These are phyloP conservation scores for Boletus rubropictus DNA, from an alignment of 768 basidiomycete species.

Conservation along the genomic window DNA sequence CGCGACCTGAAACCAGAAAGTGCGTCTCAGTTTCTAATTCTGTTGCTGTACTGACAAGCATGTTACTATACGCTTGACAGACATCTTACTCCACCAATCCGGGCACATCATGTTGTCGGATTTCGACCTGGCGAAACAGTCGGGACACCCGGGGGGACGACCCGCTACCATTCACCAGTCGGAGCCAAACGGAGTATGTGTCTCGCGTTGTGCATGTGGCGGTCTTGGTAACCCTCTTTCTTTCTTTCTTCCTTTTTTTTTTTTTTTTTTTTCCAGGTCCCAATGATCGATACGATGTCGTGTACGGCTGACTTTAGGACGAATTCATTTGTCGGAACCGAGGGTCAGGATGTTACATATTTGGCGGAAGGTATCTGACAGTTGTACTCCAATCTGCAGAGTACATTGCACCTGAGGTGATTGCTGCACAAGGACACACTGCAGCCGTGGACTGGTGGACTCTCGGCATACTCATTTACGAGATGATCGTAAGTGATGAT, in stretches of 20 bases:
- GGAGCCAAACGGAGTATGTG: conserved; percentile 80
- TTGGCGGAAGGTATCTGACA: conserved; percentile 13
- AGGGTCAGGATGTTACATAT: conserved; percentile 53
- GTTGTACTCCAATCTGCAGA: conserved; percentile 44
- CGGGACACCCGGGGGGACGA: conserved; percentile 75
- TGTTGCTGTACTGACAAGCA: conserved; percentile 4
- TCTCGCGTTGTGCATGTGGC: conserved; percentile 5
- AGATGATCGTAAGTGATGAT: conserved; percentile 84
- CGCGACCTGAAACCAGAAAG: conserved; percentile 99
- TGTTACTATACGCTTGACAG: conserved; percentile 37
- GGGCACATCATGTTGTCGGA: conserved; percentile 99
- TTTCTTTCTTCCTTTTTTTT: neutral
- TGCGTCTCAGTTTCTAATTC: conserved; percentile 41
- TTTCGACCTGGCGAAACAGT: conserved; percentile 97
- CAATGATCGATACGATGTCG: conserved; percentile 92
- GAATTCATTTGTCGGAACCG: conserved; percentile 98
- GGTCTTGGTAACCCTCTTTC: conserved; percentile 3
- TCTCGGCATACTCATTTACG: conserved; percentile 94
- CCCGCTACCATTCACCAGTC: conserved; percentile 83
- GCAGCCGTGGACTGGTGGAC: conserved; percentile 99
- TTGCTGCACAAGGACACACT: conserved; percentile 92
- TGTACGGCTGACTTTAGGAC: conserved; percentile 98
- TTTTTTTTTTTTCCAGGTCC: conserved; percentile 47
- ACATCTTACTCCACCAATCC: conserved; percentile 94
- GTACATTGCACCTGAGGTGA: conserved; percentile 99